Percentiles rank a stretch among this genome's conserved stretches.
Conservation (phyloP, 805 yeast genomes). For the Kluyveromyces lactis region DNA sequence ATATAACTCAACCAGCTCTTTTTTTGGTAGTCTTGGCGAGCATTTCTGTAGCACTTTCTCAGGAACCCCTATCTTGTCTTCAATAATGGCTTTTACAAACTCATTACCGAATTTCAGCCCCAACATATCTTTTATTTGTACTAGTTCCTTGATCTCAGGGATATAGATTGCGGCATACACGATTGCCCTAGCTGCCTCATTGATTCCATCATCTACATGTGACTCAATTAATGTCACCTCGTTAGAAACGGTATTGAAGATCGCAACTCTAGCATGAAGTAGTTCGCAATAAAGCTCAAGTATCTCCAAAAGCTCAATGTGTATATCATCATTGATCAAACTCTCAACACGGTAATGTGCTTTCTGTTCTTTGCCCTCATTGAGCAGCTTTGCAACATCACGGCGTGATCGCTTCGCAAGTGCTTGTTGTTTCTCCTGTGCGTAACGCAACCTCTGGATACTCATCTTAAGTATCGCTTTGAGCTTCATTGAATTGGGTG, state of each 20-base stretch:
- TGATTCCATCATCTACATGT: conserved; percentile 37
- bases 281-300: conserved; percentile 79
- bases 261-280: conserved; percentile 61
- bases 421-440: conserved; percentile 69
- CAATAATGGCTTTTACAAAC: conserved; percentile 36
- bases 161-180: conserved; percentile 59
- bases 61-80: conserved; percentile 42
- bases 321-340: conserved; percentile 72
- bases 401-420: conserved; percentile 68
- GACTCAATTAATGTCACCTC: conserved; percentile 26
- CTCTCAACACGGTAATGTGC: conserved; percentile 81
- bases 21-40: conserved; percentile 56
- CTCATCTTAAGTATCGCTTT: conserved; percentile 48
- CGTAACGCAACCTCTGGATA: conserved; percentile 57
- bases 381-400: conserved; percentile 59
- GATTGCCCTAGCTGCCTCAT: conserved; percentile 66
- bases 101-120: conserved; percentile 60
- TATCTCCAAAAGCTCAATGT: conserved; percentile 69
- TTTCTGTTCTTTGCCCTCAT: conserved; percentile 66
- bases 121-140: conserved; percentile 51
- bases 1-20: conserved; percentile 58
- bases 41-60: conserved; percentile 59
- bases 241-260: conserved; percentile 39
- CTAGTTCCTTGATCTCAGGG: conserved; percentile 67
- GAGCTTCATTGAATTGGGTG: conserved; percentile 11